Percentiles rank a stretch among this genome's conserved stretches.
Evolutionary conservation across 2,329 filamentous ascomycete species (phyloP).

Genomic region (Fusarium sp.): DNA sequence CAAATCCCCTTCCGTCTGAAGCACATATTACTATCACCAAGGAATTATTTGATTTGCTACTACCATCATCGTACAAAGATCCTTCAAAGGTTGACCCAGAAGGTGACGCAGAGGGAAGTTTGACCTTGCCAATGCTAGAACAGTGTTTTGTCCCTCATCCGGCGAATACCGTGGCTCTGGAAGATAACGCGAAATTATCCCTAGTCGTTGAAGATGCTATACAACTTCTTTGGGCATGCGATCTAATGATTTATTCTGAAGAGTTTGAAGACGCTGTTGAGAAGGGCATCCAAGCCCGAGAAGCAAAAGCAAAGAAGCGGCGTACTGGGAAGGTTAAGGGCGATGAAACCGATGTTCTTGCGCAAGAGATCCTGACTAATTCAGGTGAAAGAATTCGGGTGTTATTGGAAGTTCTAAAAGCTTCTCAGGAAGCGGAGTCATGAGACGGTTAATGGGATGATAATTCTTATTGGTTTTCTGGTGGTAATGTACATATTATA

Average conservation of each 20-base stretch:
- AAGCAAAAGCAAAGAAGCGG: conserved; percentile 59
- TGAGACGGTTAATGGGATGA: conserved; percentile 6
- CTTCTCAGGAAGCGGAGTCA: conserved; percentile 32
- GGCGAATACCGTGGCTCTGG: conserved; percentile 68
- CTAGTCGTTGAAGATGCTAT: conserved; percentile 75
- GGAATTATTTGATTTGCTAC: conserved; percentile 59
- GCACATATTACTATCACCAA: conserved; percentile 60
- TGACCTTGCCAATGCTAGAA: conserved; percentile 62
- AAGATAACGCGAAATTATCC: conserved; percentile 80
- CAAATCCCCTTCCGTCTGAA: conserved; percentile 51
- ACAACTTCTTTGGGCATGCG: conserved; percentile 60
- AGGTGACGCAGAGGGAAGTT: conserved; percentile 51
- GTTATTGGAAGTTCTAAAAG: conserved; percentile 53
- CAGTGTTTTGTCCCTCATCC: conserved; percentile 74
- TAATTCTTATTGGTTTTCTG: conserved; percentile 1
- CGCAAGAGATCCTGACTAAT: conserved; percentile 57
- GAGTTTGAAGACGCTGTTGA: conserved; percentile 55
- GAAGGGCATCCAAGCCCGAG: conserved; percentile 62
- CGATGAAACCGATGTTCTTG: conserved; percentile 55
- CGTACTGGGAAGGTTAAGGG: conserved; percentile 50
- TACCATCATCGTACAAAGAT: conserved; percentile 55
- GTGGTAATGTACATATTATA: conserved; percentile 37
- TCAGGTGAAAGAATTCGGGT: conserved; percentile 58
- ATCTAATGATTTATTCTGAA: conserved; percentile 51
- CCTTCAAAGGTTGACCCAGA: conserved; percentile 55